phyloP scores from a whole-genome alignment of 768 basidiomycete species.

The Candolleomyces aberdarensis region DNA sequence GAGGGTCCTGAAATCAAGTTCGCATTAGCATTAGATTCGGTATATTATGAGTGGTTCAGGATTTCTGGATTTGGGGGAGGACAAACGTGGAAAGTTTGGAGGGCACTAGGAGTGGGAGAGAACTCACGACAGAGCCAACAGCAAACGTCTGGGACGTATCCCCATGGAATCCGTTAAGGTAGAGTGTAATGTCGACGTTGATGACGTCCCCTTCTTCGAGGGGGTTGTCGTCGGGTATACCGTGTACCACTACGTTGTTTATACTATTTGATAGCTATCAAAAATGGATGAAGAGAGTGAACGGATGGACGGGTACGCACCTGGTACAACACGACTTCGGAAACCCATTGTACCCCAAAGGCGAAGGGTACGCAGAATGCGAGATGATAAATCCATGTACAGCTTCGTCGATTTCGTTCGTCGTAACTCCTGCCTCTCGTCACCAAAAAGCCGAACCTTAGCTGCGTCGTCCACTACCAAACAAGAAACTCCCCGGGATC shows the following conservation, averaged over 20 bases:
- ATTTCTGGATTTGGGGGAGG: too few relatives aligned
- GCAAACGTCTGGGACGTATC: conserved; percentile 86
- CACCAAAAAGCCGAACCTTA: background rate
- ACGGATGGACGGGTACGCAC: conserved; percentile 18
- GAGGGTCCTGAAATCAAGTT: conserved; percentile 52
- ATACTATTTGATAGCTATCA: conserved; percentile 58
- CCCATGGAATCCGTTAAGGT: conserved; percentile 81
- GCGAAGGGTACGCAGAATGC: conserved; percentile 81
- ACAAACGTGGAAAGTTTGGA: too few relatives aligned
- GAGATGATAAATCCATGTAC: conserved; percentile 71
- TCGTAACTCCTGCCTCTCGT: conserved; percentile 64
- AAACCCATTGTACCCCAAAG: conserved; percentile 71
- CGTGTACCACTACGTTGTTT: conserved; percentile 85
- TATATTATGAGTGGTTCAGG: too few relatives aligned
- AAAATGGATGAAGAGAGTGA: conserved; percentile 4
- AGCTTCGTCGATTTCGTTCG: conserved; percentile 66
- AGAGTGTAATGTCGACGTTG: conserved; percentile 87
- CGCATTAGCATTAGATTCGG: too few relatives aligned
- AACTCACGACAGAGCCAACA: conserved; percentile 71
- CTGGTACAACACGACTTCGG: conserved; percentile 79
- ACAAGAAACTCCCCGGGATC: background rate
- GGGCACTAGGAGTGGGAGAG: background rate
- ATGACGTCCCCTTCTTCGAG: conserved; percentile 83
- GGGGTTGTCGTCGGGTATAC: conserved; percentile 86
- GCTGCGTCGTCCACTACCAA: background rate